Evolutionary conservation across 768 basidiomycete species (phyloP).

Genomic region (Phallus indusiatus): DNA sequence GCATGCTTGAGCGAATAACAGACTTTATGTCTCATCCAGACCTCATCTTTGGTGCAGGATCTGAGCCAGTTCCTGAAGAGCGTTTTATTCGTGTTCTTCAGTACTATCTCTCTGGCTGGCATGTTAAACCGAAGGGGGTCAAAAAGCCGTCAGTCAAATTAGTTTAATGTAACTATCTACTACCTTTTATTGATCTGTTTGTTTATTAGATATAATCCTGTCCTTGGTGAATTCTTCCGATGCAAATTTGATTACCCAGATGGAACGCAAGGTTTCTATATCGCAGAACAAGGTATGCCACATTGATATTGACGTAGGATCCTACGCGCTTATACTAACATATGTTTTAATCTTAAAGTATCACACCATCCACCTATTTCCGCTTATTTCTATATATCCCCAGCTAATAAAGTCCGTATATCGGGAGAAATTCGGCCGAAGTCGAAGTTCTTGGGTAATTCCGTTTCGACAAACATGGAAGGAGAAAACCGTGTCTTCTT

Average conservation of each 20-base stretch:
- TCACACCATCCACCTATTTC: constrained; percentile 93
- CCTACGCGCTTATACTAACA: not conserved
- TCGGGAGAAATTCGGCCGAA: constrained; percentile 93
- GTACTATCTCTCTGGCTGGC: constrained; percentile 99
- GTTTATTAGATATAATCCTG: constrained; percentile 75
- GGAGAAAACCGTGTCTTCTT: constrained; percentile 86
- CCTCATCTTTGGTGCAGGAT: constrained; percentile 84
- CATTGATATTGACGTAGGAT: not conserved
- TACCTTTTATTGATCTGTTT: constrained; percentile 1
- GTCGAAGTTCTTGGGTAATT: constrained; percentile 93
- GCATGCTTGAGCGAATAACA: constrained; percentile 96
- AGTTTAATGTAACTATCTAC: constrained; percentile 4
- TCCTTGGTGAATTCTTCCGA: constrained; percentile 96
- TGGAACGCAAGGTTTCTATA: constrained; percentile 89
- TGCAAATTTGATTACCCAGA: constrained; percentile 90
- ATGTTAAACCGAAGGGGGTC: constrained; percentile 97
- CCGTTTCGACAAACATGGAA: constrained; percentile 93
- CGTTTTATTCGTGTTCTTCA: constrained; percentile 85
- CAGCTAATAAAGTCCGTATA: constrained; percentile 77
- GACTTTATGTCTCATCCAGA: constrained; percentile 99
- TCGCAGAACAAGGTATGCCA: constrained; percentile 81
- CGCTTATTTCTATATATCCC: constrained; percentile 94
- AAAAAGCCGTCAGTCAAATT: constrained; percentile 88
- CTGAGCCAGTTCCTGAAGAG: constrained; percentile 76
- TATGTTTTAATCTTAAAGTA: constrained; percentile 47